phyloP scores from a whole-genome alignment of 768 basidiomycete species.

The Lentinus brumalis region DNA sequence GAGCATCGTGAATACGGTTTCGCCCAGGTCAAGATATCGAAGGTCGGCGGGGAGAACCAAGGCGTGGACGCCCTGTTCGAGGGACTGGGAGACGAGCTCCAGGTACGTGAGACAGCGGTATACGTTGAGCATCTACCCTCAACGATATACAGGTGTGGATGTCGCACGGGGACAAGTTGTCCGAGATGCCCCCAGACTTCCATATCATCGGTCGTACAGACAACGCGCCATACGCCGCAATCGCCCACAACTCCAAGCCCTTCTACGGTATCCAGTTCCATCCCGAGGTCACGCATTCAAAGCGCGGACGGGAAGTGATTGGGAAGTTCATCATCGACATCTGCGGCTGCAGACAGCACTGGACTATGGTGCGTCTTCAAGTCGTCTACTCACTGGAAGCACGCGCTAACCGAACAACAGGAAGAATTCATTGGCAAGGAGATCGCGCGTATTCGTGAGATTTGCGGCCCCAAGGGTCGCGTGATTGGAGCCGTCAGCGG shows the following conservation, averaged over 20 bases:
- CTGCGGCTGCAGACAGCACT: conserved; percentile 77
- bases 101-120: conserved; percentile 48
- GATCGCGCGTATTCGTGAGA: conserved; percentile 88
- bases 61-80: conserved; percentile 79
- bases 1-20: conserved; percentile 96
- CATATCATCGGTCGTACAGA: conserved; percentile 85
- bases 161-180: conserved; percentile 97
- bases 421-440: conserved; percentile 99
- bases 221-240: conserved; percentile 89
- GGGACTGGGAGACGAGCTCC: conserved; percentile 85
- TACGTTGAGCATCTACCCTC: not conserved
- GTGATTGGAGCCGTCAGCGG: conserved; percentile 98
- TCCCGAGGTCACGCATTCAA: conserved; percentile 96
- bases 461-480: conserved; percentile 91
- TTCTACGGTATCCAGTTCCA: conserved; percentile 99
- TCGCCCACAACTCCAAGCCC: conserved; percentile 86
- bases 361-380: conserved; percentile 80
- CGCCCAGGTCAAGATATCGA: conserved; percentile 76
- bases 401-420: conserved; percentile 39
- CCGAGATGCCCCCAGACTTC: conserved; percentile 78
- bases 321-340: conserved; percentile 81
- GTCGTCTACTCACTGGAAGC: not conserved
- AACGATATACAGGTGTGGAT: conserved; percentile 84
- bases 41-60: conserved; percentile 50
- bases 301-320: conserved; percentile 87